Conservation (phyloP, 345 rosid species). For the Cardamine occulta region DNA sequence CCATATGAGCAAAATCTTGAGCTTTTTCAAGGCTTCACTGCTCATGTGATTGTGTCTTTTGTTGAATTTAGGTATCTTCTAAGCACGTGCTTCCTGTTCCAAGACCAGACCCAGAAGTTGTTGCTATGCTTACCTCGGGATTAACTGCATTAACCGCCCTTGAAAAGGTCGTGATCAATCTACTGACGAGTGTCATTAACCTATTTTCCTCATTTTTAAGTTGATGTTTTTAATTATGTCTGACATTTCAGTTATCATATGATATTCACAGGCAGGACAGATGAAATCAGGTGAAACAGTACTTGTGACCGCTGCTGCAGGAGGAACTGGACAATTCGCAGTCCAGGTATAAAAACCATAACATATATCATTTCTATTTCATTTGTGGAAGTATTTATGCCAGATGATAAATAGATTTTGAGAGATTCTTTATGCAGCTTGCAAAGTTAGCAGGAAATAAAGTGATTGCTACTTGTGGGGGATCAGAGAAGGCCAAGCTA, state of each 20-base stretch:
- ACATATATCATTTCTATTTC: background rate
- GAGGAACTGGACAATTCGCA: constrained; percentile 98
- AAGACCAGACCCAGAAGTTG: constrained; percentile 95
- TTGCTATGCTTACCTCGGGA: constrained; percentile 99
- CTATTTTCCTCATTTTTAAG: too few relatives aligned
- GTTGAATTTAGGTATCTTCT: constrained; percentile 58
- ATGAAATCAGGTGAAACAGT: constrained; percentile 79
- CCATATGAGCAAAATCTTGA: constrained; percentile 20
- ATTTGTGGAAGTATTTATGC: background rate
- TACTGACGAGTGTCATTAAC: too few relatives aligned
- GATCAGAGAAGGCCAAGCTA: constrained; percentile 77
- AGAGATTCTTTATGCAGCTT: constrained; percentile 55
- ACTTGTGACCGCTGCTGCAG: constrained; percentile 97
- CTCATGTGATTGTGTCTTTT: constrained; percentile 11
- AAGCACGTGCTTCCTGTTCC: constrained; percentile 86
- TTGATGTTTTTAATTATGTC: constrained; percentile 22
- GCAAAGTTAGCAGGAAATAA: constrained; percentile 87
- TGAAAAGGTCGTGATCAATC: constrained; percentile 90
- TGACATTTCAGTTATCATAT: constrained; percentile 17
- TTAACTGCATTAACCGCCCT: constrained; percentile 92
- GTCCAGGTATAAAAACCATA: constrained; percentile 68
- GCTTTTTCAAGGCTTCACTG: background rate
- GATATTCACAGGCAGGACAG: constrained; percentile 69
- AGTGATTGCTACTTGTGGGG: constrained; percentile 95
- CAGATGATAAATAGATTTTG: background rate